phyloP scores from a whole-genome alignment of 83 land plant genomes.

The Diphasiastrum complanatum region DNA sequence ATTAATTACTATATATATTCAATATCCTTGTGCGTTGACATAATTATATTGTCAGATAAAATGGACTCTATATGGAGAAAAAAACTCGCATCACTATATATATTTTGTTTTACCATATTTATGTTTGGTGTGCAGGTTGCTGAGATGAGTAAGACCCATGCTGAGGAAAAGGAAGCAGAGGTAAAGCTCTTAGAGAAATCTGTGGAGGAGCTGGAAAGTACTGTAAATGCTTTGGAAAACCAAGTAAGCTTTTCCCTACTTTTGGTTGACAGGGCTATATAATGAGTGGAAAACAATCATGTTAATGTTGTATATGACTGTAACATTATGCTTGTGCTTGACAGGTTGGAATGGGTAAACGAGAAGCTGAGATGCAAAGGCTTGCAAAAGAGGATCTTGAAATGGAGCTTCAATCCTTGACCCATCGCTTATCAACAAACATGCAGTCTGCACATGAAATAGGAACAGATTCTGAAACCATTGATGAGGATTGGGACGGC shows the following conservation, averaged over 20 bases:
- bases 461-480: constrained; percentile 11
- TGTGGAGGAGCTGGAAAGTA: constrained; percentile 83
- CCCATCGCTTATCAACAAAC: background rate
- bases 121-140: constrained; percentile 49
- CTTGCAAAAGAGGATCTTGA: background rate
- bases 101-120: background rate
- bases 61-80: background rate
- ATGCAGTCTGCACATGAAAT: background rate
- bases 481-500: too few relatives aligned
- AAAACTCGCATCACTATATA: background rate
- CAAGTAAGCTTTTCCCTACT: constrained; percentile 43
- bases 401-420: background rate
- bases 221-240: constrained; percentile 72
- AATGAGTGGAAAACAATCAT: background rate
- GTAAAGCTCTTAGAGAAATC: constrained; percentile 75
- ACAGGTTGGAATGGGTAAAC: background rate
- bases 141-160: constrained; percentile 60
- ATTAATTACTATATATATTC: background rate
- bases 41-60: background rate
- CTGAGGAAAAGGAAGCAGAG: constrained; percentile 79
- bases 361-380: constrained; percentile 35
- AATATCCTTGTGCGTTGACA: background rate
- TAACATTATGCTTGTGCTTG: constrained; percentile 9
- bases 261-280: background rate
- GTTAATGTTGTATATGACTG: background rate